phyloP scores from a whole-genome alignment of 2,329 filamentous ascomycete genomes.

The Gnomoniopsis sp. region DNA sequence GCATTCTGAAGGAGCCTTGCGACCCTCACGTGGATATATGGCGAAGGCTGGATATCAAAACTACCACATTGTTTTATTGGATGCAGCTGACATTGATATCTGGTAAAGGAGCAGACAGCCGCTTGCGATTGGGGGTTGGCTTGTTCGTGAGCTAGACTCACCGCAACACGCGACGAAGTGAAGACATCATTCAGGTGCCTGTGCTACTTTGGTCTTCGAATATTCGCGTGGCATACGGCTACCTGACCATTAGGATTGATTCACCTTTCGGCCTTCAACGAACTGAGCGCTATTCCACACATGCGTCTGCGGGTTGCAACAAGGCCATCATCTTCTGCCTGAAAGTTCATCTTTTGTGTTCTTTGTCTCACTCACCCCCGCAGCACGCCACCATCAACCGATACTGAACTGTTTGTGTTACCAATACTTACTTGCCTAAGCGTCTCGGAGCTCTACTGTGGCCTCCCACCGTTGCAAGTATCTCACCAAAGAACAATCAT shows the following conservation, averaged over 20 bases:
- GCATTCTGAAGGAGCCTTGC: background rate
- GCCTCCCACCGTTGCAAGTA: background rate
- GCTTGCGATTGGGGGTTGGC: no score
- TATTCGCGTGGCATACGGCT: no score
- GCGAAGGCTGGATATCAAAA: background rate
- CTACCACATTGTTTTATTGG: background rate
- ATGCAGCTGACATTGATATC: background rate
- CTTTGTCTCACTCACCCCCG: slow-evolving; percentile 10
- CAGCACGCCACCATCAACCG: background rate
- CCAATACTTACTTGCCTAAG: background rate
- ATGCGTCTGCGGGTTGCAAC: background rate
- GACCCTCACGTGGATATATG: background rate
- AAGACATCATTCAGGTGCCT: no score
- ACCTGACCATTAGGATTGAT: no score
- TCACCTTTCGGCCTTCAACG: no score
- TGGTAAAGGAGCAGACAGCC: background rate
- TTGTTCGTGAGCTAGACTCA: background rate
- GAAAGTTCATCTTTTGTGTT: background rate
- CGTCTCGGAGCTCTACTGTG: background rate
- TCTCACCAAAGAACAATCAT: slow-evolving; percentile 4
- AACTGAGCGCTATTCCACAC: background rate
- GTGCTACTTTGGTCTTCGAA: no score
- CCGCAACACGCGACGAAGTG: background rate
- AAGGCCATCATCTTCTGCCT: background rate
- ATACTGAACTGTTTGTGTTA: background rate